Evolutionary conservation across 345 rosid species (phyloP), one percentile per base, ranked within the genome.

Genomic region (Syzygium aromaticum): DNA sequence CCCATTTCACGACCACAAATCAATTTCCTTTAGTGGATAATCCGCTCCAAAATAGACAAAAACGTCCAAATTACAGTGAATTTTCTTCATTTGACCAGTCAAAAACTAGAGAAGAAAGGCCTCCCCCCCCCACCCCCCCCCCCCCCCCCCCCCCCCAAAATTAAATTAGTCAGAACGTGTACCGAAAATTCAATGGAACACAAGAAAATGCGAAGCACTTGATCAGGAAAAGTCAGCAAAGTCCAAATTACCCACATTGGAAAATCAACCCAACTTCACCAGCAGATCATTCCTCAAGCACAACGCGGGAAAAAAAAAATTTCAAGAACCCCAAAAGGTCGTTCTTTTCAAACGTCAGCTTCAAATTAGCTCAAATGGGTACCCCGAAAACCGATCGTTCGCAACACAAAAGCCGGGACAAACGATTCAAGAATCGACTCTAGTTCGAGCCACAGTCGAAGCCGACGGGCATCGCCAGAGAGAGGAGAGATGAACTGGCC

Each of bases 161-260:
- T n/a, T n/a, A n/a, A n/a, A n/a, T n/a, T n/a, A n/a, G n/a, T n/a
- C n/a, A n/a, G n/a, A 38, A 73, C 2, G 80, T 49, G 80, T 11
- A 1, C 0, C 5, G 49, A 38, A 38, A 73, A 38, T 73, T 73
- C 80, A 73, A 73, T 19, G 46, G 25, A 73, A 1, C 0, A 0
- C 5, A 38, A 2, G 80, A 73, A 73, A 73, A 38, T 73, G 80
- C 80, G 38, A 38, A 10, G 80, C 43, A 73, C 14, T 73, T 73
- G 80, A 38, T 40, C 49, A 19, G 80, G 80, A 38, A 73, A 73
- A 5, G 2, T 9, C 49, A 21, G 25, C 49, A 5, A 73, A 73
- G 80, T 40, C 80, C 80, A 73, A 33, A 38, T 40, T 43, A 73
- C 80, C 27, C 80, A 11, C 49, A 38, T 33, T 0, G 49, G 63